These are phyloP conservation scores for Blastobotrys capitulatus DNA, from an alignment of 1,139 yeast genomes.

Conservation along the genomic window DNA sequence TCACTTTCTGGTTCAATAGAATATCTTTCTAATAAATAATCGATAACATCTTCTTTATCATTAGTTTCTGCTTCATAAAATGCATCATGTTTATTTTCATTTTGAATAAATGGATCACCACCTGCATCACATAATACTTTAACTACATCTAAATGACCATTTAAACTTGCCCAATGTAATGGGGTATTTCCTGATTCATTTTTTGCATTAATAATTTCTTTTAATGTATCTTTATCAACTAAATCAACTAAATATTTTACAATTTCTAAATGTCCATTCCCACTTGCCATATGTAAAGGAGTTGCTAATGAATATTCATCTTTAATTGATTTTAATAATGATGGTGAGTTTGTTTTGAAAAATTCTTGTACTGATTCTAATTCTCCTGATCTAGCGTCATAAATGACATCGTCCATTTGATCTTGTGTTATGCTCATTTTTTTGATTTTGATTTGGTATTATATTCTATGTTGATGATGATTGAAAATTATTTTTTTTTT, in stretches of 20 bases:
- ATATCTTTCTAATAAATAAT: conserved; percentile 65
- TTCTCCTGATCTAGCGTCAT: conserved; percentile 86
- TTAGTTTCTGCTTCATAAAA: conserved; percentile 85
- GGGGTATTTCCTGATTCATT: conserved; percentile 90
- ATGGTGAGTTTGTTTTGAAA: conserved; percentile 34
- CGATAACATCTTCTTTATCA: conserved; percentile 38
- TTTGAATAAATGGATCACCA: conserved; percentile 78
- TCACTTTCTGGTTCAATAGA: conserved; percentile 58
- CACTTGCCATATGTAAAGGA: conserved; percentile 91
- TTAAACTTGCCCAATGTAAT: conserved; percentile 90
- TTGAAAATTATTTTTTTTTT: background rate
- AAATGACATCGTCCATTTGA: conserved; percentile 73
- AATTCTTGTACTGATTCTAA: conserved; percentile 64
- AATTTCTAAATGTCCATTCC: conserved; percentile 80
- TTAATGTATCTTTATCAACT: conserved; percentile 31
- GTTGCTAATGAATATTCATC: conserved; percentile 66
- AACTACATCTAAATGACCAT: conserved; percentile 75
- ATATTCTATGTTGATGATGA: background rate
- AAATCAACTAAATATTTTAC: conserved; percentile 55
- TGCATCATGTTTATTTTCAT: conserved; percentile 72
- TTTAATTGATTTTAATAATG: conserved; percentile 37
- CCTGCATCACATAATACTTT: conserved; percentile 64
- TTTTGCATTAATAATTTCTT: conserved; percentile 45
- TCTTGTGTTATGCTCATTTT: conserved; percentile 40
- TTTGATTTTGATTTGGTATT: too few species aligned